Base-by-base conservation (phyloP, 2,329 filamentous ascomycete genomes). In the Aspergillus phoenicis region DNA sequence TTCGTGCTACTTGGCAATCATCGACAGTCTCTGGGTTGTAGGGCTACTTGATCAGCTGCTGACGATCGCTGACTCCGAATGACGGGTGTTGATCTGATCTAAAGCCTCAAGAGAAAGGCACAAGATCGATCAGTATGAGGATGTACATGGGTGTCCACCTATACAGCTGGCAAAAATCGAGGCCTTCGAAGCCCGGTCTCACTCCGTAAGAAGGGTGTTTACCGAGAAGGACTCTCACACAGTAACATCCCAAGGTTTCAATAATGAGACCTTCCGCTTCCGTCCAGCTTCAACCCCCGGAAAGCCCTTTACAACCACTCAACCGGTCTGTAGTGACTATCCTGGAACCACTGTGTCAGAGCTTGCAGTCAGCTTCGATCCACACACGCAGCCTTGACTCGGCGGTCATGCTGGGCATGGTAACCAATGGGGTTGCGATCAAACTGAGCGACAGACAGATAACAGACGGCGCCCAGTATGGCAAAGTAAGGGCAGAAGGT, bases 1-100 rank as follows among this genome's bases (percentile, higher is more conserved):
- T 53, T 59, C 51, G 30, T 33, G 15, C 39, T 59, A 48, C 24
- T 48, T 54, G 51, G 24, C 22, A 53, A 38, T 54, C 54, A 33
- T 57, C 28, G 39, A 56, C 17, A 17, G 38, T 56, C 41, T 26
- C 39, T 28, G 43, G 47, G 28, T 15, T 36, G 33, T 43, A 28
- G 43, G 17, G 39, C 30, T 54, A 17, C 49, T 52, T 47, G 41
- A 26, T 57, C 20, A 36, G 38, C 38, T 24, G 28, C 20, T 39
- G 33, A 30, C 2, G 47, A 30, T 51, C 47, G 26, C 17, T 49
- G 24, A 17, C 11, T 51, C 10, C 47, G 26, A 15, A 30, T 30
- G 47, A 51, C 47, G 13, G 13, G 47, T 15, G 47, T 30, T 33
- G 47, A 10, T 33, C 26, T 30, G 47, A 30, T 30, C 26, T 17